These are phyloP conservation scores for Xylariaceae sp. DNA, from an alignment of 2,329 filamentous ascomycete species.

Conservation along the genomic window DNA sequence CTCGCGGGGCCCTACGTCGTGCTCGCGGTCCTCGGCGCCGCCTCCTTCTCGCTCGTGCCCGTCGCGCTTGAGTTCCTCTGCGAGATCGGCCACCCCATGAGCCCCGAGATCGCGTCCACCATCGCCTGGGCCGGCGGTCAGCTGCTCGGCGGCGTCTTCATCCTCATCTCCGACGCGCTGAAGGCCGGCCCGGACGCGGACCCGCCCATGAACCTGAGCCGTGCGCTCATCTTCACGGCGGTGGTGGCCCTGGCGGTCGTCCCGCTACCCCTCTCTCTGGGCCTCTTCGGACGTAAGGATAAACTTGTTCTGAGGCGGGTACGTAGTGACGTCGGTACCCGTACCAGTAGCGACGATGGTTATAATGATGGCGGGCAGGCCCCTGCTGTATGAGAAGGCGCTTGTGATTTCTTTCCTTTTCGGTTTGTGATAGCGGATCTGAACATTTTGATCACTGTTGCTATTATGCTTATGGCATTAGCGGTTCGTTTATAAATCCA, in stretches of 20 bases:
- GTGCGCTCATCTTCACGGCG: slow-evolving; percentile 78
- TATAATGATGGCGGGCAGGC: background rate
- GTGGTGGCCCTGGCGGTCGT: slow-evolving; percentile 69
- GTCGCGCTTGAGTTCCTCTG: slow-evolving; percentile 85
- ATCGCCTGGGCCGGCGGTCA: slow-evolving; percentile 88
- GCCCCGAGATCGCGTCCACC: slow-evolving; percentile 82
- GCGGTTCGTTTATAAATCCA: background rate
- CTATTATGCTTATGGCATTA: background rate
- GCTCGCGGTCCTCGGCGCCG: slow-evolving; percentile 76
- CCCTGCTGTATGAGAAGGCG: slow-evolving; percentile 1
- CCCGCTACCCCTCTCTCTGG: slow-evolving; percentile 72
- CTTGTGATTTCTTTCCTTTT: background rate
- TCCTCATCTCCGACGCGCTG: slow-evolving; percentile 80
- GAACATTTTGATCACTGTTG: background rate
- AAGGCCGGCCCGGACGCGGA: slow-evolving; percentile 56
- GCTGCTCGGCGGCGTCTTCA: slow-evolving; percentile 82
- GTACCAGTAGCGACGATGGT: background rate
- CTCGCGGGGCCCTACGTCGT: slow-evolving; percentile 76
- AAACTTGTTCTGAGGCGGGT: slow-evolving; percentile 59
- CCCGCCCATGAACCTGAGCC: slow-evolving; percentile 75
- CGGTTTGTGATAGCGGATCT: background rate
- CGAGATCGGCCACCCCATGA: slow-evolving; percentile 85
- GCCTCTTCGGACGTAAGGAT: slow-evolving; percentile 68
- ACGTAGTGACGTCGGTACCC: slow-evolving; percentile 47
- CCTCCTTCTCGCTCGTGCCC: slow-evolving; percentile 81